Conservation (phyloP, 495 filamentous ascomycete species). For the Trichoderma parareesei region DNA sequence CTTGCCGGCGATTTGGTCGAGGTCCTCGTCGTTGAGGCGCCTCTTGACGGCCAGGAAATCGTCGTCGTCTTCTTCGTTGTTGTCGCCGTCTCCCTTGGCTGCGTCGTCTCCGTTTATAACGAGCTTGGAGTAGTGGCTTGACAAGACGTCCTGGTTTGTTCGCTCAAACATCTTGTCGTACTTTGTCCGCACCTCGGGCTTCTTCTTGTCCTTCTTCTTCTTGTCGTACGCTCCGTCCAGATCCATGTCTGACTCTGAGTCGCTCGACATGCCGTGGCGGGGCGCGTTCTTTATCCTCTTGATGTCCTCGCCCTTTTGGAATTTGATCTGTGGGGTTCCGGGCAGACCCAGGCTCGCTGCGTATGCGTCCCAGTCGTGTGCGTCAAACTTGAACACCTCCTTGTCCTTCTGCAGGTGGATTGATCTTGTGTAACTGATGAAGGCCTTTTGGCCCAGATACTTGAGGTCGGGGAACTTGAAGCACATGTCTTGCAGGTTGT, state of each 20-base stretch:
- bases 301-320: constrained; percentile 76
- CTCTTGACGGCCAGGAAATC: constrained; percentile 90
- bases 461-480: constrained; percentile 94
- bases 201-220: constrained; percentile 48
- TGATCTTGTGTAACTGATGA: constrained; percentile 77
- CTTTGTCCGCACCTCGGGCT: constrained; percentile 70
- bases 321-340: constrained; percentile 84
- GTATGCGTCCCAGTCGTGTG: constrained; percentile 75
- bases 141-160: constrained; percentile 88
- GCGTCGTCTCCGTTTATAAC: constrained; percentile 56
- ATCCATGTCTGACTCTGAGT: constrained; percentile 37
- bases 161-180: constrained; percentile 96
- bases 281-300: constrained; percentile 84
- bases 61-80: constrained; percentile 56
- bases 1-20: constrained; percentile 28
- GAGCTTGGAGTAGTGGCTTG: constrained; percentile 82
- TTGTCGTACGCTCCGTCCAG: constrained; percentile 37
- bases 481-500: constrained; percentile 81
- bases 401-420: constrained; percentile 87
- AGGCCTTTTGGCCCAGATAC: constrained; percentile 93
- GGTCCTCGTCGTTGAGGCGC: constrained; percentile 51
- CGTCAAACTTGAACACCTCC: constrained; percentile 75
- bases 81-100: constrained; percentile 29
- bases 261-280: constrained; percentile 48
- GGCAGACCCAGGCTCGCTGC: constrained; percentile 80